Evolutionary conservation across 108 stramenopile genomes (phyloP).

Genomic region (Cyclotella distinguenda): DNA sequence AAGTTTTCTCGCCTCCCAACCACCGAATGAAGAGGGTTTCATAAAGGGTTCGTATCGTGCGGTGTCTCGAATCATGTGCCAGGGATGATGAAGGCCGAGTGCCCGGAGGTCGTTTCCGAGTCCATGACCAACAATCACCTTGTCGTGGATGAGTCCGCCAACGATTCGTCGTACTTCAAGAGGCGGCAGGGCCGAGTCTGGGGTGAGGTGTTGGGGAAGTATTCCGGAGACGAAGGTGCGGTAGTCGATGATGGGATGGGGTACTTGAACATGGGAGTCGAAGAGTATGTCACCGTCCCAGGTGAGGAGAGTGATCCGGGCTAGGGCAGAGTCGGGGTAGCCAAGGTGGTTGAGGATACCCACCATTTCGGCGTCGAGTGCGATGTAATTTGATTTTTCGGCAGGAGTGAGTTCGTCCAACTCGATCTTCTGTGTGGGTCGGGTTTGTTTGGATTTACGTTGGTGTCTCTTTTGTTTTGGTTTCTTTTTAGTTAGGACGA

Average conservation of each 20-base stretch:
- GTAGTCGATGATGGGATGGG: slow-evolving; percentile 83
- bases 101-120: slow-evolving; percentile 82
- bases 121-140: slow-evolving; percentile 91
- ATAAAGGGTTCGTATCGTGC: slow-evolving; percentile 78
- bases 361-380: slow-evolving; percentile 93
- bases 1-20: slow-evolving; percentile 66
- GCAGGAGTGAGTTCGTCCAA: slow-evolving; percentile 10
- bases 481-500: background rate
- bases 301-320: slow-evolving; percentile 75
- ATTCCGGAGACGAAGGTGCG: slow-evolving; percentile 85
- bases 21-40: slow-evolving; percentile 32
- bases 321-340: slow-evolving; percentile 51
- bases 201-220: slow-evolving; percentile 44
- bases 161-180: slow-evolving; percentile 68
- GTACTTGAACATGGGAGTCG: slow-evolving; percentile 73
- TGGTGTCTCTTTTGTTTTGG: background rate
- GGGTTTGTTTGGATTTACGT: slow-evolving; percentile 21
- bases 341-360: slow-evolving; percentile 55
- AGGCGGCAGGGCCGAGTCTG: slow-evolving; percentile 49
- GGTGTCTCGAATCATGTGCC: slow-evolving; percentile 75
- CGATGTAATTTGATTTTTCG: slow-evolving; percentile 56
- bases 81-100: slow-evolving; percentile 82
- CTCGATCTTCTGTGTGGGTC: background rate
- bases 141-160: slow-evolving; percentile 61
- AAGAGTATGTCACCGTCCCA: slow-evolving; percentile 72